phyloP scores from a whole-genome alignment of 2,329 filamentous ascomycete species.

The Microdochium nivale region DNA sequence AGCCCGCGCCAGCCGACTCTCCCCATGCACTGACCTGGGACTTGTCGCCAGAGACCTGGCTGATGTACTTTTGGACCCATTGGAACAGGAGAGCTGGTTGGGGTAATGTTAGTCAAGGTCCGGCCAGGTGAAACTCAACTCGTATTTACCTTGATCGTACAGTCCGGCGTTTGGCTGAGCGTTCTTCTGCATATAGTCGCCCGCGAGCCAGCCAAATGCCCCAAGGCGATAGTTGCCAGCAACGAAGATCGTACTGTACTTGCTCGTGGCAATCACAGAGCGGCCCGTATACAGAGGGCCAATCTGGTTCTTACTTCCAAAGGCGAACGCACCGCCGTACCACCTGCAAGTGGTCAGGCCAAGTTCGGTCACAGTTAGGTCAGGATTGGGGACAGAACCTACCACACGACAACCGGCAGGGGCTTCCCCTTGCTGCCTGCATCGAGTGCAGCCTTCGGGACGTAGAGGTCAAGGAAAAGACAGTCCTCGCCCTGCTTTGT shows the following conservation, averaged over 20 bases:
- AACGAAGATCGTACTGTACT: slow-evolving; percentile 33
- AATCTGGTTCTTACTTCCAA: slow-evolving; percentile 28
- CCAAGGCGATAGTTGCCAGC: slow-evolving; percentile 39
- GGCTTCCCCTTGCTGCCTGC: slow-evolving; percentile 16
- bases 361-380: no score
- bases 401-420: slow-evolving; percentile 35
- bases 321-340: slow-evolving; percentile 34
- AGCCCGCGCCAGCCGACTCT: slow-evolving; percentile 38
- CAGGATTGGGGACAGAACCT: no score
- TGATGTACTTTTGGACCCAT: slow-evolving; percentile 33
- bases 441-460: slow-evolving; percentile 30
- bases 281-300: slow-evolving; percentile 28
- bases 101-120: no score
- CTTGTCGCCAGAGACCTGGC: slow-evolving; percentile 29
- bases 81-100: slow-evolving; percentile 28
- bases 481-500: slow-evolving; percentile 29
- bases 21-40: slow-evolving; percentile 31
- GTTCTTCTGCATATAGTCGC: slow-evolving; percentile 29
- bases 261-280: slow-evolving; percentile 23
- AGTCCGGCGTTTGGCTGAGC: slow-evolving; percentile 33
- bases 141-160: slow-evolving; percentile 26
- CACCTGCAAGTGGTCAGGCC: no score
- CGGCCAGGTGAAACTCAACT: no score
- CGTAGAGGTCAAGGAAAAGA: slow-evolving; percentile 38
- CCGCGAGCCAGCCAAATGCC: slow-evolving; percentile 37